Conservation (phyloP, 2,329 filamentous ascomycete species). For the Talaromyces islandicus region DNA sequence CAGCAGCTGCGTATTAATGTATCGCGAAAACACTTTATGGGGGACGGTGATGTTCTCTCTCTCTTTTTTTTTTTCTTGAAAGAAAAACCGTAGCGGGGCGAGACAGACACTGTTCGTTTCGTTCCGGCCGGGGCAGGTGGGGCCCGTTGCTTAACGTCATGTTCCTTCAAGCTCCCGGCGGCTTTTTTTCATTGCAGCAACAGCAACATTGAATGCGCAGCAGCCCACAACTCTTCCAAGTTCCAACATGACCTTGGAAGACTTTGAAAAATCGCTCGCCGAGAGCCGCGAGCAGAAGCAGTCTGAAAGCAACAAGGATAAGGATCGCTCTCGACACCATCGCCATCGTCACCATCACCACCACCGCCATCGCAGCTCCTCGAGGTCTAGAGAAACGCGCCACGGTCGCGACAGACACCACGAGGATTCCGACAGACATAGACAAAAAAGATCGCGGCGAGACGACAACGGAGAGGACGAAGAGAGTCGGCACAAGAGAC, state of each 20-base stretch:
- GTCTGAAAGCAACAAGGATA: conserved; percentile 21
- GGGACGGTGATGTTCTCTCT: conserved; percentile 19
- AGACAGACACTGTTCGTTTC: conserved; percentile 16
- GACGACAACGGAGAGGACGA: conserved; percentile 33
- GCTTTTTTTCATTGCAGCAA: not conserved
- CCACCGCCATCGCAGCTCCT: conserved; percentile 37
- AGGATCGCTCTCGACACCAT: conserved; percentile 30
- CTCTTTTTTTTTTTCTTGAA: not conserved
- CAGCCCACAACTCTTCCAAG: not conserved
- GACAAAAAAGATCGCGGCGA: conserved; percentile 6
- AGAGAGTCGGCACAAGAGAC: conserved; percentile 28
- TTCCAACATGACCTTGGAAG: conserved; percentile 53
- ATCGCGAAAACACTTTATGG: not conserved
- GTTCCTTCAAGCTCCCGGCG: conserved; percentile 15
- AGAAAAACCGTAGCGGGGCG: not conserved
- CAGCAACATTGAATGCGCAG: not conserved
- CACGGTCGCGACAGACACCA: conserved; percentile 36
- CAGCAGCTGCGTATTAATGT: not conserved
- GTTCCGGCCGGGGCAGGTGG: conserved; percentile 10
- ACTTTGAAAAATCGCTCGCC: conserved; percentile 73
- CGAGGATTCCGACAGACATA: conserved; percentile 4
- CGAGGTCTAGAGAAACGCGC: conserved; percentile 24
- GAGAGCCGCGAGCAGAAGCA: conserved; percentile 44
- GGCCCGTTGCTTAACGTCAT: conserved; percentile 23
- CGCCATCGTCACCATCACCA: conserved; percentile 25